Evolutionary conservation across 305 asterid genomes (phyloP), one percentile per base, ranked within the genome.

Genomic region (Rubia peregrina): DNA sequence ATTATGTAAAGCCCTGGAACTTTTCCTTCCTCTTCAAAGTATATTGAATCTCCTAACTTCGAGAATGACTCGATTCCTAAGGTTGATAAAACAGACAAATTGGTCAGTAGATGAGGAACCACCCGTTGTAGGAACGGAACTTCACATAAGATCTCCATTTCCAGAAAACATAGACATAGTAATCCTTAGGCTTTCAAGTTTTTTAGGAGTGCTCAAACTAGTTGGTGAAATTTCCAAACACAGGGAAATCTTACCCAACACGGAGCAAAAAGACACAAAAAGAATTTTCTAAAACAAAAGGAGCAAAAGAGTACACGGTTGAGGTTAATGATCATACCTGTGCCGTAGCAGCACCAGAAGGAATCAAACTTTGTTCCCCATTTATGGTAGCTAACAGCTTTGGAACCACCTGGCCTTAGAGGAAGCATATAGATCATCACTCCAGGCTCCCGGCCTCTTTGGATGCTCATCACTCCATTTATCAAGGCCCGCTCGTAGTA

Each of bases 261-360:
- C 1, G 33, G 33, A 30, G 33, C 65, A 42, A 24, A 41, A 43
- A 56, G 53, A 0, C 57, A 10, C 30, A 14, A 44, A 24, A 46
- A 67, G 41, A 44, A 43, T 6, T 13, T 43, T 38, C 48, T 9
- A 19, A 51, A 53, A 24, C 41, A 66, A 1, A 24, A 0, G 26
- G 38, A 60, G 21, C 8, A 3, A 2, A 55, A 38, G 26, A 21
- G 66, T 9, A 57, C 62, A 74, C 21, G 33, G 33, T 74, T 14
- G 64, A 57, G 8, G 61, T 13, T 36, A 57, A 17, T 55, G 66
- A 46, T 10, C 71, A 55, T 16, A 90, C 98, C 98, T 79, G 98
- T 93, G 40, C 98, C 98, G 14, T 93, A 93, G 78, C 98, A 93
- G 80, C 98, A 93, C 98, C 98, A 93, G 75, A 93, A 93, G 61